A percentile compares a stretch with the other conserved stretches of the same genome.
These are phyloP conservation scores for Thozetella sp. DNA, from an alignment of 495 filamentous ascomycete species.

Conservation along the genomic window DNA sequence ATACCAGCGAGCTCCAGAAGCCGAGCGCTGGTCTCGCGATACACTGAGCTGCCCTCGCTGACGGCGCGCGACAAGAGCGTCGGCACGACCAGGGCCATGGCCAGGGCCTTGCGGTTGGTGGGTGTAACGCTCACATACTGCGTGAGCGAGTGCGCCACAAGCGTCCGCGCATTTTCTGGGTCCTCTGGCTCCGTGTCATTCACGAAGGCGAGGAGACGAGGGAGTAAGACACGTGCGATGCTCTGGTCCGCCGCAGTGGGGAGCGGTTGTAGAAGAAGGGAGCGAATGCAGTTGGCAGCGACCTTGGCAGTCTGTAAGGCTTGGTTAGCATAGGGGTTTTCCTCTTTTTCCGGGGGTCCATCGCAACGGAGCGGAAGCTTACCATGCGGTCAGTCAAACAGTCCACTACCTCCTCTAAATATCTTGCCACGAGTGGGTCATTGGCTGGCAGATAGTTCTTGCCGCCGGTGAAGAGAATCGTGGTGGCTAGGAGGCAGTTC, in stretches of 20 bases:
- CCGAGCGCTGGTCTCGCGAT: conserved; percentile 71
- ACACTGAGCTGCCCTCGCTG: conserved; percentile 46
- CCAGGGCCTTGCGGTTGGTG: conserved; percentile 52
- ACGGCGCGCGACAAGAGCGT: conserved; percentile 75
- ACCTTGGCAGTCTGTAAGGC: conserved; percentile 72
- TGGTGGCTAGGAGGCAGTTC: conserved; percentile 85
- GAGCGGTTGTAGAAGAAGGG: conserved; percentile 67
- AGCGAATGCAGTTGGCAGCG: conserved; percentile 83
- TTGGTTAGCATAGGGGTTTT: not conserved
- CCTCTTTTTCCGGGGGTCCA: too few relatives aligned
- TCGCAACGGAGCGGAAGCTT: too few relatives aligned
- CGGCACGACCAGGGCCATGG: conserved; percentile 75
- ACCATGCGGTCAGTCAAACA: conserved; percentile 79
- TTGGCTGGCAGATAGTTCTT: conserved; percentile 69
- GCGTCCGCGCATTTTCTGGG: conserved; percentile 68
- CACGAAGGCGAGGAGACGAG: conserved; percentile 75
- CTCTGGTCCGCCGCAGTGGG: conserved; percentile 71
- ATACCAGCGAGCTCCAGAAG: conserved; percentile 80
- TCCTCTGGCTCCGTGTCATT: conserved; percentile 67
- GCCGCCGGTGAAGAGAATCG: conserved; percentile 84
- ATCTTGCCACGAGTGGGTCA: conserved; percentile 69
- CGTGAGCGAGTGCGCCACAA: conserved; percentile 73
- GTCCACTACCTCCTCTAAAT: conserved; percentile 78
- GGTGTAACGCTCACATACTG: conserved; percentile 62
- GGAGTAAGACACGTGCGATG: conserved; percentile 73